phyloP scores from a whole-genome alignment of 129 eudicot genomes.

The Deinandra increscens region DNA sequence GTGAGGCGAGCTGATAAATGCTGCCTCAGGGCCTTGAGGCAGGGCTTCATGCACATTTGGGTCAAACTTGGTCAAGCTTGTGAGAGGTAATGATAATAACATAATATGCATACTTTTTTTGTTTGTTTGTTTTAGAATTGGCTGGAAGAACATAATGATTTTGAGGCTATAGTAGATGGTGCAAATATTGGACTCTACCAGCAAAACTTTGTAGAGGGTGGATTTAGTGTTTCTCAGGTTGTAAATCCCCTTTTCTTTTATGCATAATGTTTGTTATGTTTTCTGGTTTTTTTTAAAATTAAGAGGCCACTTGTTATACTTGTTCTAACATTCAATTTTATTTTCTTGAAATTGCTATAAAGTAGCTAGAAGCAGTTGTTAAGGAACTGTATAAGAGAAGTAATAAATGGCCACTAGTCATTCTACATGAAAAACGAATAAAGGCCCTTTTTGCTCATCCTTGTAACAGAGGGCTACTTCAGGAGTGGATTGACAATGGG shows the following conservation, averaged over 20 bases:
- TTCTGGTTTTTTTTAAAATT: not conserved
- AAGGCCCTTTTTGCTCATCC: slow-evolving; percentile 63
- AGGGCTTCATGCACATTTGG: not conserved
- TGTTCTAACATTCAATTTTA: slow-evolving; percentile 18
- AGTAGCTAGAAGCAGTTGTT: slow-evolving; percentile 88
- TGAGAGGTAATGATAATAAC: not conserved
- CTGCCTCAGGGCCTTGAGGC: not conserved
- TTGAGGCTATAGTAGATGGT: slow-evolving; percentile 81
- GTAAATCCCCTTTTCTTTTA: slow-evolving; percentile 19
- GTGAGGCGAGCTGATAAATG: not conserved
- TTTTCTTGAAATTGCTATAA: slow-evolving; percentile 40
- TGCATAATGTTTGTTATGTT: slow-evolving; percentile 8
- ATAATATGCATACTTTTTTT: not conserved
- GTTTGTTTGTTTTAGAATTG: slow-evolving; percentile 49
- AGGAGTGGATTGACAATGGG: slow-evolving; percentile 66
- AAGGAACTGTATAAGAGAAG: slow-evolving; percentile 62
- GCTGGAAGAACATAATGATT: slow-evolving; percentile 67
- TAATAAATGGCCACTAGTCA: slow-evolving; percentile 87
- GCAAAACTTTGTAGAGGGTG: slow-evolving; percentile 92
- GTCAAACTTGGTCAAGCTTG: not conserved
- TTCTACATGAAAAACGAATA: slow-evolving; percentile 78
- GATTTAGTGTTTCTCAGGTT: slow-evolving; percentile 93
- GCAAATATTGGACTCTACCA: slow-evolving; percentile 93
- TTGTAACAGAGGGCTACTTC: slow-evolving; percentile 52
- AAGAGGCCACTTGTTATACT: not conserved